A percentile compares a stretch with the other conserved stretches of the same genome.
Conservation (phyloP, 495 filamentous ascomycete genomes). For the Penicillium egyptiacum region DNA sequence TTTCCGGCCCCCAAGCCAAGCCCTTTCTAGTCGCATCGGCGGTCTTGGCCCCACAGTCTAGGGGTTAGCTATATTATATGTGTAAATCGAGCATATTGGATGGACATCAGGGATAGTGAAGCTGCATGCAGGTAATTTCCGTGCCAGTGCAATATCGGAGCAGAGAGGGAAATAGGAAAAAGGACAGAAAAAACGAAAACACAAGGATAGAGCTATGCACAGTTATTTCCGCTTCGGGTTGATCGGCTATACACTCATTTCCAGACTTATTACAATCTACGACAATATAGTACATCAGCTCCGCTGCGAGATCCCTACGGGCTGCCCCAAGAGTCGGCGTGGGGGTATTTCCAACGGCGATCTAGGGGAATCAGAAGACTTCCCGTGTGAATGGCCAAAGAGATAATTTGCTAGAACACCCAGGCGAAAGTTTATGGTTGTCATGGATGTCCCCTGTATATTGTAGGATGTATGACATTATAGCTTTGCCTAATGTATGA, state of each 20-base stretch:
- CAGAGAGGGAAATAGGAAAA: not conserved
- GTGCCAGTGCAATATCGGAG: not conserved
- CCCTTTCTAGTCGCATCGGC: not conserved
- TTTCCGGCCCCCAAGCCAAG: constrained; percentile 13
- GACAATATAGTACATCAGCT: not conserved
- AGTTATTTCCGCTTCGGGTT: not conserved
- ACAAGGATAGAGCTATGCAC: not conserved
- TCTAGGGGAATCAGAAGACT: not conserved
- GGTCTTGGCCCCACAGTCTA: not conserved
- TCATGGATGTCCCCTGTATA: constrained; percentile 7
- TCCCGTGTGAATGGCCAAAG: not conserved
- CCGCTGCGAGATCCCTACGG: not conserved
- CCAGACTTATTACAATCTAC: not conserved
- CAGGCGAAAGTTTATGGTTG: not conserved
- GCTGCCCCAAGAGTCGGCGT: not conserved
- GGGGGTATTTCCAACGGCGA: constrained; percentile 11
- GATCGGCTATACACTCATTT: not conserved
- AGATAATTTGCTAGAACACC: not conserved
- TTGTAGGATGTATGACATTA: not conserved
- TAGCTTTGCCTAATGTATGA: not conserved
- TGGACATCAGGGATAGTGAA: not conserved
- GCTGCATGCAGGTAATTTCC: not conserved
- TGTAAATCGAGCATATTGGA: not conserved
- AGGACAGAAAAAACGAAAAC: not conserved
- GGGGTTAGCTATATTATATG: not conserved